Percentiles rank a stretch among this genome's conserved stretches.
These are phyloP conservation scores for Gossypium davidsonii DNA, from an alignment of 441 rosid species.

Conservation along the genomic window DNA sequence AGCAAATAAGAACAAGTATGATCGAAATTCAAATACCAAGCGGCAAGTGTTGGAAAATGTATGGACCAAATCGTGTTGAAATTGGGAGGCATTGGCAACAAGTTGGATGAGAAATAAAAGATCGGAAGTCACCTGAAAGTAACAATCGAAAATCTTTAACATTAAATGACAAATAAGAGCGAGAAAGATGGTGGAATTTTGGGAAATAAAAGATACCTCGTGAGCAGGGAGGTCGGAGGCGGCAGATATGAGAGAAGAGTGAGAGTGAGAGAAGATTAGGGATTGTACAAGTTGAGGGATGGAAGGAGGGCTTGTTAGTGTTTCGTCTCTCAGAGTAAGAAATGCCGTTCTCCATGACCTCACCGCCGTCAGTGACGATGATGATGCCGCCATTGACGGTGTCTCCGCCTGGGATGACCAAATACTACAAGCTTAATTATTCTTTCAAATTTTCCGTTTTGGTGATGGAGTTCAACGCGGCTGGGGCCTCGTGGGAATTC, in stretches of 20 bases:
- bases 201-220: constrained; percentile 37
- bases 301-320: constrained; percentile 43
- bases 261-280: constrained; percentile 53
- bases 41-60: constrained; percentile 30
- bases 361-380: constrained; percentile 27
- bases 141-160: not conserved
- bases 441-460: too few species aligned
- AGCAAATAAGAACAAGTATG: not conserved
- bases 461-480: not conserved
- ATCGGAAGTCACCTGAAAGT: constrained; percentile 40
- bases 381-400: constrained; percentile 29
- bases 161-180: not conserved
- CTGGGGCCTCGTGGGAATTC: not conserved
- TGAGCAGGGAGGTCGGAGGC: constrained; percentile 59
- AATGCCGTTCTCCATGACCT: constrained; percentile 74
- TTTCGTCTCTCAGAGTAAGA: constrained; percentile 69
- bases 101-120: constrained; percentile 48
- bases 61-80: constrained; percentile 18
- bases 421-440: not conserved
- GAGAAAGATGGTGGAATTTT: not conserved
- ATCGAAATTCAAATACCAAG: constrained; percentile 26
- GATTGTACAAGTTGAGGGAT: constrained; percentile 36
- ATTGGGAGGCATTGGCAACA: constrained; percentile 33
- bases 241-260: constrained; percentile 41
- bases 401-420: not conserved